Evolutionary conservation across 2,329 filamentous ascomycete species (phyloP), one percentile per base, ranked within the genome.

Genomic region (Drechslerella stenobrocha): DNA sequence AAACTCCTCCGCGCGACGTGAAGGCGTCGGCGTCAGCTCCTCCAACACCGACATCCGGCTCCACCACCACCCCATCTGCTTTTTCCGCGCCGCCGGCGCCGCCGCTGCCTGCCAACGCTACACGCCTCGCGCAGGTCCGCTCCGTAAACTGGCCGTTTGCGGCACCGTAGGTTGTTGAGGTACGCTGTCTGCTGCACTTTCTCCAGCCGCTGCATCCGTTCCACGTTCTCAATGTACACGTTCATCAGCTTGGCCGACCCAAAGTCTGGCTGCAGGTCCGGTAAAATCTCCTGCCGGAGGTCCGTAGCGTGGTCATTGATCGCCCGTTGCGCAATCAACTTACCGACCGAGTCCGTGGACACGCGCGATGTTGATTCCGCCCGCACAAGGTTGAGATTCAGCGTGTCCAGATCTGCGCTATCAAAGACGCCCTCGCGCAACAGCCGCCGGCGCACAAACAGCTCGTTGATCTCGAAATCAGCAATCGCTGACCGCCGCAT

Each of bases 101-200:
- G 42, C 24, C 11, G 86, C 6, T 81, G 81, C 9, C 83, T 81
- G 61, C 82, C 82, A 52, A 83, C 80, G 0, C 84, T 88, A 35
- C 95, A 78, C 23, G 87, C 80, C 24, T 90, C 82, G n/a, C 92
- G 79, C n/a, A 96, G 78, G 42, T 84, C 85, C 71, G 84, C 86
- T 47, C 90, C 90, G 74, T 92, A 96, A 1, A 96, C 82, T 0
- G 91, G 90, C 30, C 83, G 83, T 70, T 88, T 86, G 72, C 93
- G 87, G 30, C 90, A 87, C 1, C 90, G 87, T 23, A 93, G 81
- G 0, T 86, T 86, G 72, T 95, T 95, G 20, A 95, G 79, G 72
- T 90, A 90, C 20, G 91, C 83, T 66, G 84, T 88, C 70, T 89
- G 86, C 73, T 90, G 89, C 26, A 96, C 79, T 74, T 92, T 88